Percentiles rank a stretch among this genome's conserved stretches.
phyloP scores from a whole-genome alignment of 371 early-diverging fungal genomes.

The Mortierella sp. region DNA sequence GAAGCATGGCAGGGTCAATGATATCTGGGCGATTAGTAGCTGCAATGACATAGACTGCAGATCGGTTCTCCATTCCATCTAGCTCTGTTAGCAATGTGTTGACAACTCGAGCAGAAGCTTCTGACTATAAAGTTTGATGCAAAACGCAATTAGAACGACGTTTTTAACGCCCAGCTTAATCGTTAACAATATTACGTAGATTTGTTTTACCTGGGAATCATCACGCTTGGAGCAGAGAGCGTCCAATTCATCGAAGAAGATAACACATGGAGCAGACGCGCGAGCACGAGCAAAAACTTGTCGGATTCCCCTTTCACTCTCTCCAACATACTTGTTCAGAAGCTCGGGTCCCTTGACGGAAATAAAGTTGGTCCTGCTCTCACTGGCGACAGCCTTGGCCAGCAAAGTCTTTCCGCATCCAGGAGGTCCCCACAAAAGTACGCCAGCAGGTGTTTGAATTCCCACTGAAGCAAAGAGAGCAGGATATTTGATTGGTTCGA shows the following conservation, averaged over 20 bases:
- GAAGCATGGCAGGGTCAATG: conserved; percentile 98
- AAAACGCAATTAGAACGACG: conserved; percentile 11
- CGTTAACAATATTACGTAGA: conserved; percentile 3
- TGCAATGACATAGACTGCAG: conserved; percentile 96
- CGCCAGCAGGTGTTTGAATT: conserved; percentile 95
- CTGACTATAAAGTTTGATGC: conserved; percentile 66
- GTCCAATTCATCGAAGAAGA: conserved; percentile 99
- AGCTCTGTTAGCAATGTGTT: conserved; percentile 98
- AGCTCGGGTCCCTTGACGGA: conserved; percentile 99
- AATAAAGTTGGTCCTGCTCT: conserved; percentile 98
- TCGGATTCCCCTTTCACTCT: conserved; percentile 98
- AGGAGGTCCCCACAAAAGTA: conserved; percentile 99
- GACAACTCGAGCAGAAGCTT: conserved; percentile 95
- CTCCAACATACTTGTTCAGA: conserved; percentile 99
- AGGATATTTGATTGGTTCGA: conserved; percentile 96
- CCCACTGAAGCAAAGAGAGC: conserved; percentile 94
- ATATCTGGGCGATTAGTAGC: conserved; percentile 99
- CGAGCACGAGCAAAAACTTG: conserved; percentile 98
- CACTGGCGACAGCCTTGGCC: conserved; percentile 99
- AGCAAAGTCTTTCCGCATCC: conserved; percentile 99
- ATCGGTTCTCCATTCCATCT: conserved; percentile 96
- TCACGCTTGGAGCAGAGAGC: conserved; percentile 88
- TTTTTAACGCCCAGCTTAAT: neutral
- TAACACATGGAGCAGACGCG: conserved; percentile 95
- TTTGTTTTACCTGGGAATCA: conserved; percentile 76